Conservation (phyloP, 2,329 filamentous ascomycete species). For the Colletotrichum magnum region DNA sequence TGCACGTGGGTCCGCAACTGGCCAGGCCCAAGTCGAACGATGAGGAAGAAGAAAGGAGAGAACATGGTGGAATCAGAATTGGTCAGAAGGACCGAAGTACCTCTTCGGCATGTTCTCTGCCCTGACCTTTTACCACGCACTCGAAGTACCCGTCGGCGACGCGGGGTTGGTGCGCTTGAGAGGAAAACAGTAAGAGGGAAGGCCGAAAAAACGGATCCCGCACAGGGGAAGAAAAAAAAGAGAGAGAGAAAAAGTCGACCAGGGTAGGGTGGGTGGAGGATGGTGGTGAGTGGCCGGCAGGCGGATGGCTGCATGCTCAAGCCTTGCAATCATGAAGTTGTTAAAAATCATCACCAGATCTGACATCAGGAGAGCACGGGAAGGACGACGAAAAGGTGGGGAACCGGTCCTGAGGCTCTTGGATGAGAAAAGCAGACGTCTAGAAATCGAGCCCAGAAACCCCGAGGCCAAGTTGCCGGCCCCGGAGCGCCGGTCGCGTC, state of each 20-base stretch:
- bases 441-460: background rate
- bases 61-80: conserved; percentile 44
- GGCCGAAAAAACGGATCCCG: conserved; percentile 4
- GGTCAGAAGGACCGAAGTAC: conserved; percentile 4
- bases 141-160: conserved; percentile 12
- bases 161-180: conserved; percentile 38
- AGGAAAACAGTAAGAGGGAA: background rate
- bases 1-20: conserved; percentile 48
- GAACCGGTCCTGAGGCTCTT: conserved; percentile 30
- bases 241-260: background rate
- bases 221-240: background rate
- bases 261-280: conserved; percentile 18
- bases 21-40: conserved; percentile 22
- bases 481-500: conserved; percentile 28
- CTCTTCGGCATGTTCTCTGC: background rate
- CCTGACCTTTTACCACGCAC: background rate
- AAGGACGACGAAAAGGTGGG: conserved; percentile 18
- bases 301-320: conserved; percentile 11
- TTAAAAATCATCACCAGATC: conserved; percentile 23
- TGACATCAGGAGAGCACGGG: conserved; percentile 15
- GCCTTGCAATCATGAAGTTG: conserved; percentile 26
- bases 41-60: conserved; percentile 20
- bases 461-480: conserved; percentile 32
- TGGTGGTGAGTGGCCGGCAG: conserved; percentile 18
- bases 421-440: background rate